Conservation (phyloP, 2,329 filamentous ascomycete species). For the Teratosphaeria nubilosa region DNA sequence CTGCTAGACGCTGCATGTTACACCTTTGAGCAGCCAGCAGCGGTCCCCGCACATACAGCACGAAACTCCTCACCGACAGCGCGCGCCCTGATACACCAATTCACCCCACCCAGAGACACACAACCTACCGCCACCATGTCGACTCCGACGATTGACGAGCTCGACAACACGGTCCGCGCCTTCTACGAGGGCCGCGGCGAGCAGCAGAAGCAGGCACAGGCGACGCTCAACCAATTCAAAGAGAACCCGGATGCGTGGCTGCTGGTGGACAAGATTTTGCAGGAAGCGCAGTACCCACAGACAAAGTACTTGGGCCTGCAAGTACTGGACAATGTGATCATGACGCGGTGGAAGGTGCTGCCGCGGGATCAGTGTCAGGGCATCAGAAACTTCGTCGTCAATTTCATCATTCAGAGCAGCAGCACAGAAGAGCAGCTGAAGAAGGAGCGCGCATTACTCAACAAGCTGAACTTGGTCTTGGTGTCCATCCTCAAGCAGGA, state of each 20-base stretch:
- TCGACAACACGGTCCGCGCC: conserved; percentile 90
- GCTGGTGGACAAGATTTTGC: conserved; percentile 91
- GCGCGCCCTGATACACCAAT: conserved; percentile 10
- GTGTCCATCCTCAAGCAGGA: conserved; percentile 98
- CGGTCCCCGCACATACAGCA: conserved; percentile 22
- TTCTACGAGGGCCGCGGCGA: conserved; percentile 97
- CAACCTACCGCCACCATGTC: conserved; percentile 40
- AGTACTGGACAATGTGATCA: conserved; percentile 95
- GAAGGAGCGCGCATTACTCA: conserved; percentile 77
- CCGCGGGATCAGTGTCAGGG: conserved; percentile 93
- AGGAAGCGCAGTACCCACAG: conserved; percentile 84
- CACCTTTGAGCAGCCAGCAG: conserved; percentile 13
- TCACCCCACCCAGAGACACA: conserved; percentile 3
- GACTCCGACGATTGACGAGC: conserved; percentile 68
- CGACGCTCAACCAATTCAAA: conserved; percentile 93
- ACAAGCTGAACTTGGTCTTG: conserved; percentile 96
- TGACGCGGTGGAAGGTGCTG: conserved; percentile 97
- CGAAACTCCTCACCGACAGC: conserved; percentile 12
- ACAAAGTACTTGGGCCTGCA: conserved; percentile 97
- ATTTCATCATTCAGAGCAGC: conserved; percentile 94
- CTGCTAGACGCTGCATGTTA: conserved; percentile 15
- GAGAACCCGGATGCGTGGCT: conserved; percentile 98
- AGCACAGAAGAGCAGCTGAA: conserved; percentile 79
- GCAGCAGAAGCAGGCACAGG: conserved; percentile 91
- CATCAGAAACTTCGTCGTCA: conserved; percentile 97